Evolutionary conservation across 345 rosid genomes (phyloP), one percentile per base, ranked within the genome.

Genomic region (Corchorus olitorius): DNA sequence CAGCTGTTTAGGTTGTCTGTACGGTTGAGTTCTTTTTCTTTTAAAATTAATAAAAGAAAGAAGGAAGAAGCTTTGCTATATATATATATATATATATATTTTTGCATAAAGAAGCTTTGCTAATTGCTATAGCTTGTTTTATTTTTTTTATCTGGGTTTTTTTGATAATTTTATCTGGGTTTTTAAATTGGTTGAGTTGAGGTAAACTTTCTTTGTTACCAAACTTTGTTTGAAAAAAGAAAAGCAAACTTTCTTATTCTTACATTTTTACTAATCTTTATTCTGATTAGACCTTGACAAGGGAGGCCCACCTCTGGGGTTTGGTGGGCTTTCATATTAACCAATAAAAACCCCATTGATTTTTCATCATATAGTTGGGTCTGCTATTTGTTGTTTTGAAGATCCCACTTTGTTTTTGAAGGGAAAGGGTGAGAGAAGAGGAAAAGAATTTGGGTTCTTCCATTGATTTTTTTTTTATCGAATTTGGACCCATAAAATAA

Each of bases 221-320:
- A 53, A 41, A n/a, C 49, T 65, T 15, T 8, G 69, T 39, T 50
- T 20, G 48, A 49, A 49, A 41, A 13, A 19, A 14, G 7, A 19
- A n/a, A 19, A 15, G 56, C 12, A 41, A 58, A 8, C 14, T 16
- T n/a, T 58, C 12, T 37, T 41, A 1, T 6, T 39, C 33, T 15
- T 13, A 1, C 9, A 8, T 50, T 6, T 27, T 60, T 56, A 3
- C 39, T 59, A 15, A 12, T 39, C 60, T 69, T 65, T 20, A n/a
- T 70, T 74, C 9, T 84, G 65, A 76, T 75, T 60, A 67, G 49
- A 74, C 50, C 60, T 67, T 70, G 41, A 0, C 6, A 6, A 9
- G 62, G 82, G 74, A 78, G 86, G 89, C 85, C 87, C 88, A 82
- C 87, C 55, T 37, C 20, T 70, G 79, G 81, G 86, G 86, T 83